Conservation (phyloP, 345 rosid genomes). For the Euphorbia pulcherrima region DNA sequence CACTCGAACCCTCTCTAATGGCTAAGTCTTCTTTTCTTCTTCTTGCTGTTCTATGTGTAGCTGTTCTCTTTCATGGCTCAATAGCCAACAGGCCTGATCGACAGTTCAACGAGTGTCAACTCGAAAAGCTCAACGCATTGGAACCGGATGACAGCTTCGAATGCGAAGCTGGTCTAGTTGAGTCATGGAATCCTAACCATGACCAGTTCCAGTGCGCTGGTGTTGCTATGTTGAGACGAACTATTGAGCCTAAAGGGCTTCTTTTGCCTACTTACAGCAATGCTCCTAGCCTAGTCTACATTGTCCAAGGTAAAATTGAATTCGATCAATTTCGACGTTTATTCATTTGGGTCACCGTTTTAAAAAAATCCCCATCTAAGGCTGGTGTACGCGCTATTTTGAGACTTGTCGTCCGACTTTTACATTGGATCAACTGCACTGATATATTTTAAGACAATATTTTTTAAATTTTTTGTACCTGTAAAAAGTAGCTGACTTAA, state of each 20-base stretch:
- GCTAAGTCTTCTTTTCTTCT: no score
- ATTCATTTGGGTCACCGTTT: no score
- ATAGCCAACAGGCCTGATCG: neutral
- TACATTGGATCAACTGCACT: no score
- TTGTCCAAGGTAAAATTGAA: conserved; percentile 43
- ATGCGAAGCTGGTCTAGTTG: conserved; percentile 42
- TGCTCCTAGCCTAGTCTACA: conserved; percentile 37
- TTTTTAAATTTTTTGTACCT: no score
- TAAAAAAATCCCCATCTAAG: no score
- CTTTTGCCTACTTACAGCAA: conserved; percentile 39
- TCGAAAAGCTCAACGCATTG: conserved; percentile 26
- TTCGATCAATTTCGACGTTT: no score
- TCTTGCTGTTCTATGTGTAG: no score
- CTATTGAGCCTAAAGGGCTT: conserved; percentile 30
- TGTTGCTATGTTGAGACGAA: conserved; percentile 38
- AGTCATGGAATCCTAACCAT: conserved; percentile 39
- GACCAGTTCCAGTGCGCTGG: conserved; percentile 43
- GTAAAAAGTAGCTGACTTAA: no score
- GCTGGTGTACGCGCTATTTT: no score
- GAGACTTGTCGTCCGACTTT: no score
- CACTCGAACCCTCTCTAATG: no score
- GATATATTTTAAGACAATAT: no score
- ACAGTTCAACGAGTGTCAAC: conserved; percentile 32
- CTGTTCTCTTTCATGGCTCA: conserved; percentile 5
- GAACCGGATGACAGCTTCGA: conserved; percentile 29